These are phyloP conservation scores for Neoboletus magnificus DNA, from an alignment of 768 basidiomycete genomes.

Conservation along the genomic window DNA sequence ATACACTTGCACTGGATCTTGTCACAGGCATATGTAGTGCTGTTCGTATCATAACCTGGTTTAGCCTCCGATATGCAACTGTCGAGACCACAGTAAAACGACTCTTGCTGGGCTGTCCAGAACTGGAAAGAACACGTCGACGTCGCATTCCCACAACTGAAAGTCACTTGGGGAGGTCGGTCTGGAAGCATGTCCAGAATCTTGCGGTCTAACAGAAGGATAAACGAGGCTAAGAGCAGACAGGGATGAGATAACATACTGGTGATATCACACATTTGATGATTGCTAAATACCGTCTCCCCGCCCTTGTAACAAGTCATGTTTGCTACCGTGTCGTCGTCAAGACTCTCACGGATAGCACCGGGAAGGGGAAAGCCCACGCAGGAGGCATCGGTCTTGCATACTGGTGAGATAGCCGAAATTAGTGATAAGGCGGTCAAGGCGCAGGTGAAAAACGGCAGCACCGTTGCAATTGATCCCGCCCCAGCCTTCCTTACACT, in stretches of 20 bases:
- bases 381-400: constrained; percentile 79
- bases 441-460: constrained; percentile 16
- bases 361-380: constrained; percentile 67
- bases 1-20: constrained; percentile 89
- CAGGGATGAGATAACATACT: constrained; percentile 51
- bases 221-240: not conserved
- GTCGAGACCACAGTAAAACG: constrained; percentile 90
- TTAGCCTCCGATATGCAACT: constrained; percentile 52
- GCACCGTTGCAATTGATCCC: constrained; percentile 97
- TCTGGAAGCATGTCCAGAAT: constrained; percentile 90
- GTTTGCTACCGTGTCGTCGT: constrained; percentile 44
- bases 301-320: constrained; percentile 97
- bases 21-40: constrained; percentile 76
- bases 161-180: constrained; percentile 93
- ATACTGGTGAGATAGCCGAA: constrained; percentile 53
- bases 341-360: constrained; percentile 36
- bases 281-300: constrained; percentile 89
- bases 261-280: constrained; percentile 98
- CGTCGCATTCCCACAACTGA: constrained; percentile 71
- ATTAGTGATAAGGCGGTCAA: not conserved
- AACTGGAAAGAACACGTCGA: constrained; percentile 91
- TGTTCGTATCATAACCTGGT: constrained; percentile 61
- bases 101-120: constrained; percentile 93
- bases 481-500: constrained; percentile 93
- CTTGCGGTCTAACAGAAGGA: constrained; percentile 67